phyloP scores from a whole-genome alignment of 2,329 filamentous ascomycete genomes.

The Penicillium concentricum region DNA sequence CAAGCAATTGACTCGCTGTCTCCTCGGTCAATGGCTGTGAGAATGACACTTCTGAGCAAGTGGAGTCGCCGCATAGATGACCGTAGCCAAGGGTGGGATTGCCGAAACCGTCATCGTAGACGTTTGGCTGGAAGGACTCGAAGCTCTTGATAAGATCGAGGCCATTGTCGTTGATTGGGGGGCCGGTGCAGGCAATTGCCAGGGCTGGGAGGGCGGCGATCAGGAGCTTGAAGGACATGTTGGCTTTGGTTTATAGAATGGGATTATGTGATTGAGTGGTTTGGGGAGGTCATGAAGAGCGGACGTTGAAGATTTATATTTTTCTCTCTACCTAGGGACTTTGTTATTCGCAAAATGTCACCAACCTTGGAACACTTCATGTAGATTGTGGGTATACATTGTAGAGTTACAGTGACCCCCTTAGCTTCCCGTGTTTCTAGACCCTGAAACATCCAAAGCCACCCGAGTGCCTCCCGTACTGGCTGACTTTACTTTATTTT shows the following conservation, averaged over 20 bases:
- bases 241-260: background rate
- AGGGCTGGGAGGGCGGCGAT: background rate
- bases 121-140: slow-evolving; percentile 34
- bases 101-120: slow-evolving; percentile 45
- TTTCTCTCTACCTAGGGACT: background rate
- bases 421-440: background rate
- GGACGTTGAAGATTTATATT: background rate
- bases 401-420: background rate
- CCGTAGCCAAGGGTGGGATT: slow-evolving; percentile 54
- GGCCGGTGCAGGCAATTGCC: background rate
- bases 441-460: background rate
- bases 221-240: background rate
- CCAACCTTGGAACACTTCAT: background rate
- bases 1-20: slow-evolving; percentile 44
- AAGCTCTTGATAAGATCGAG: slow-evolving; percentile 40
- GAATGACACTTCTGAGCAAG: slow-evolving; percentile 49
- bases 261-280: background rate
- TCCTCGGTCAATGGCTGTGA: slow-evolving; percentile 44
- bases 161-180: slow-evolving; percentile 34
- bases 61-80: slow-evolving; percentile 46
- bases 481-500: background rate
- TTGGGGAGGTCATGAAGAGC: background rate
- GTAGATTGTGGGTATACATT: background rate
- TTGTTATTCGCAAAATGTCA: background rate
- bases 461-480: background rate